phyloP scores from a whole-genome alignment of 2,329 filamentous ascomycete species.

The Leptographium lundbergii region DNA sequence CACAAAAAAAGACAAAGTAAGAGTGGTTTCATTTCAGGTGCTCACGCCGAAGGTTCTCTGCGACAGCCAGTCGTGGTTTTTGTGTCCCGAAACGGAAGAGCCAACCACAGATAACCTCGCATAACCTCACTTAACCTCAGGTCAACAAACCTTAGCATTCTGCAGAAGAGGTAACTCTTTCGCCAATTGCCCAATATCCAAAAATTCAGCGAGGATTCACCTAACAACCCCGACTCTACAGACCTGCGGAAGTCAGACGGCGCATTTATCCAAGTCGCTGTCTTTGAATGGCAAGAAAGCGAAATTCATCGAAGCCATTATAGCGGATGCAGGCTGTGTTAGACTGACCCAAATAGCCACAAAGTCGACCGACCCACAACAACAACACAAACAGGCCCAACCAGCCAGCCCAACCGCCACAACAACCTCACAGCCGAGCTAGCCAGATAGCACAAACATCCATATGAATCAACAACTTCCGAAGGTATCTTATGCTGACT shows the following conservation, averaged over 20 bases:
- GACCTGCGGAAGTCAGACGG: not conserved
- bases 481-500: conserved; percentile 26
- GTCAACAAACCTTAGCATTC: not conserved
- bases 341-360: not conserved
- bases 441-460: conserved; percentile 5
- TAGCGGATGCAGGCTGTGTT: not conserved
- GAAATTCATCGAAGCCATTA: not conserved
- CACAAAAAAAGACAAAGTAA: not conserved
- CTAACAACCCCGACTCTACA: not conserved
- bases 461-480: conserved; percentile 34
- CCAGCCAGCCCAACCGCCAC: conserved; percentile 4
- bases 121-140: not conserved
- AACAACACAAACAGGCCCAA: not conserved
- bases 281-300: not conserved
- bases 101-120: not conserved
- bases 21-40: not conserved
- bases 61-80: not conserved
- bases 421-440: conserved; percentile 3
- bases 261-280: too few species aligned
- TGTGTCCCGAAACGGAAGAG: not conserved
- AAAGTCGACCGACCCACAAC: not conserved
- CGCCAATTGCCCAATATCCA: not conserved
- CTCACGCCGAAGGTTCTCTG: not conserved
- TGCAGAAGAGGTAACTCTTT: not conserved
- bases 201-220: not conserved